Evolutionary conservation across 257 asterid genomes (phyloP), one percentile per base, ranked within the genome.

Genomic region (Solanum boliviense): DNA sequence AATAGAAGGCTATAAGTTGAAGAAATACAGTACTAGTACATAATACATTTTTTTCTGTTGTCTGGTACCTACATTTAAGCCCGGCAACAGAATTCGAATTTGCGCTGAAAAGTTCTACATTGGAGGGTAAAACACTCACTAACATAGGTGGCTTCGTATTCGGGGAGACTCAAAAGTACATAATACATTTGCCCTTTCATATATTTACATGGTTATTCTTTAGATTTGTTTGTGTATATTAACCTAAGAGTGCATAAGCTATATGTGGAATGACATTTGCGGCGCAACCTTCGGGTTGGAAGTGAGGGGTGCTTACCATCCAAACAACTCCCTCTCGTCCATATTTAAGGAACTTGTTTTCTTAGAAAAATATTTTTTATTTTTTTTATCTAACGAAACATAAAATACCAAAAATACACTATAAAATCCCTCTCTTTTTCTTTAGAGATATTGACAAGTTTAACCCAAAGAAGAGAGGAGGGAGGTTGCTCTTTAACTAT

Each of bases 31-130:
- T n/a, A 60, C 68, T n/a, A n/a, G 72, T 65, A n/a, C 18, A 58
- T 58, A 58, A 1, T 20, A 21, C 12, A 58, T 58, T 58, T 20
- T 20, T 5, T 13, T 6, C 9, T 56, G 0, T 20, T 56, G 23
- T 56, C n/a, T 0, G 20, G 0, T 46, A 46, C 10, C n/a, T 20
- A 18, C 10, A 56, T 56, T 56, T 56, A 56, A 18, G 65, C 9
- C 11, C 9, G 2, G 5, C 8, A 0, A 48, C 7, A 6, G 2
- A 56, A 56, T 56, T 56, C 9, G 0, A 0, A 56, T 56, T 56
- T 1, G 65, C 2, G 2, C 2, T 1, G 1, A 0, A 20, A 56
- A 56, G 5, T 56, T 1, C 4, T 4, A 52, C 9, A 56, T 18
- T 56, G 4, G 0, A 56, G 2, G 1, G 1, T 56, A 20, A 56